Evolutionary conservation across 495 filamentous ascomycete genomes (phyloP), one percentile per base, ranked within the genome.

Genomic region (Penicillium robsamsonii): DNA sequence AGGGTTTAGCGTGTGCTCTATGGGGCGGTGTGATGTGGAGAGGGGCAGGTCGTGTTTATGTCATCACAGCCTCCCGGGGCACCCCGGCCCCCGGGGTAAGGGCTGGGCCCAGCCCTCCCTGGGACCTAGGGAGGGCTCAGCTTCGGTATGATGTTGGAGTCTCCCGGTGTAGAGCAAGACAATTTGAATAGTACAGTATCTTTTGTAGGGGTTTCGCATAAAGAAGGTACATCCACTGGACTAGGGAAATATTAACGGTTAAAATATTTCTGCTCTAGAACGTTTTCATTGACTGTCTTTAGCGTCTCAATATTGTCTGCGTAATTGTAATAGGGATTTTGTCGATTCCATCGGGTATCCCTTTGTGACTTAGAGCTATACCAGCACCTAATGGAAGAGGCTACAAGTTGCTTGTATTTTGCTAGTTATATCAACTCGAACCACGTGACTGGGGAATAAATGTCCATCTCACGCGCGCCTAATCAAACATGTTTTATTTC

Each of bases 21-120:
- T 64, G 62, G 62, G 62, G 64, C 64, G 65, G 64, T 67, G 64
- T 62, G 62, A 59, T 68, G 65, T 65, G 65, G 65, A 62, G 65
- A 68, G 65, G 65, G 65, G 60, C 63, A 63, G 33, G 35, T 59
- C 50, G 31, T 44, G 31, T 27, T 22, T 37, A 15, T 38, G 35
- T 38, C 35, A 37, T 22, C 22, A 12, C 33, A 38, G 7, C 35
- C 13, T 15, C 35, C 31, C 15, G 12, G 33, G 33, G 33, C 33
- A 37, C 13, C 33, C 33, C 13, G 7, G 33, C 13, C 33, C 35
- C 35, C 6, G 31, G 31, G 12, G 12, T 12, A 33, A 13, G 31
- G 25, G 25, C 25, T 27, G 25, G 25, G 25, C 25, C 25, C 25
- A 22, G 22, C 22, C 22, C 22, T n/a, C n/a, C n/a, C n/a, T n/a